These are phyloP conservation scores for Aureobasidium musti DNA, from an alignment of 2,329 filamentous ascomycete species.

Conservation along the genomic window DNA sequence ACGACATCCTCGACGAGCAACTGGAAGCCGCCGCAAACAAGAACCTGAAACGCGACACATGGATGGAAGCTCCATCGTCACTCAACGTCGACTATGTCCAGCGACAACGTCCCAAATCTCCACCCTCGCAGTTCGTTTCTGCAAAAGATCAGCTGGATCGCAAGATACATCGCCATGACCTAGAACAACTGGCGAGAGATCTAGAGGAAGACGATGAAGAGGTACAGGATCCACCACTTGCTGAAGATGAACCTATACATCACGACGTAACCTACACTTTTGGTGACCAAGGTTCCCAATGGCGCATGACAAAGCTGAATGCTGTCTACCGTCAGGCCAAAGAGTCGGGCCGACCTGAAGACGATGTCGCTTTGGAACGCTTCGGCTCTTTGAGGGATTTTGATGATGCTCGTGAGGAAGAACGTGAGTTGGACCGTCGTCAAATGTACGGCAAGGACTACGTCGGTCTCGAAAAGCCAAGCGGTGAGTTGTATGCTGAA, in stretches of 20 bases:
- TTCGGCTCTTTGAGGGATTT: conserved; percentile 82
- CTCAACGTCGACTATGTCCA: conserved; percentile 83
- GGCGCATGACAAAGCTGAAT: conserved; percentile 95
- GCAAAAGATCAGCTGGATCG: conserved; percentile 64
- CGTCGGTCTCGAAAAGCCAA: conserved; percentile 80
- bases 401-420: conserved; percentile 90
- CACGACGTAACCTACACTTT: conserved; percentile 78
- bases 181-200: conserved; percentile 71
- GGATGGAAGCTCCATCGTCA: conserved; percentile 89
- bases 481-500: conserved; percentile 80
- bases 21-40: conserved; percentile 43
- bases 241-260: conserved; percentile 56
- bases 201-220: conserved; percentile 59
- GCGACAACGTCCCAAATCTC: conserved; percentile 55
- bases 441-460: conserved; percentile 83
- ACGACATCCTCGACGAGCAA: conserved; percentile 49
- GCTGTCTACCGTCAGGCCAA: conserved; percentile 79
- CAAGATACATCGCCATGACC: conserved; percentile 74
- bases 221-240: conserved; percentile 35
- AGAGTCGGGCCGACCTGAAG: conserved; percentile 69
- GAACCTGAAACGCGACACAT: conserved; percentile 71
- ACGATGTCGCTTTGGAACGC: conserved; percentile 79
- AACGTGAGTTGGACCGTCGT: conserved; percentile 82
- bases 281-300: conserved; percentile 84
- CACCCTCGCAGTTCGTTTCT: conserved; percentile 49